Evolutionary conservation across 2,329 filamentous ascomycete genomes (phyloP), one percentile per base, ranked within the genome.

Genomic region (Colletotrichum echinochloae): DNA sequence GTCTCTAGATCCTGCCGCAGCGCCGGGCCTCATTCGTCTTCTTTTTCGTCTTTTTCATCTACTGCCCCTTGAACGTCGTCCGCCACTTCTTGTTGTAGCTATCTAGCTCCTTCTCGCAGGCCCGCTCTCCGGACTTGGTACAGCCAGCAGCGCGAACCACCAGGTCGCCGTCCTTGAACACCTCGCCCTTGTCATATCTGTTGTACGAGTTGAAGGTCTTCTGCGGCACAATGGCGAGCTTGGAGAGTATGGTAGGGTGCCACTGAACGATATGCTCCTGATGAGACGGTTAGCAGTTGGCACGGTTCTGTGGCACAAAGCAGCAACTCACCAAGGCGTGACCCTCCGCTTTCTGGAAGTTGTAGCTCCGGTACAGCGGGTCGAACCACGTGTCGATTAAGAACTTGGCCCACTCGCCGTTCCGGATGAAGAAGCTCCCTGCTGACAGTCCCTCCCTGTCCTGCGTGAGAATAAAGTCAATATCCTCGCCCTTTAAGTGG

Each of bases 341-440:
- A 30, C 87, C 89, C 81, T 99, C 96, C 0, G 94, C 95, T 80
- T 97, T 98, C 78, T 97, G 94, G 78, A 99, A 99, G 78, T 97
- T 97, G 83, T 99, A 99, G 74, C 87, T 93, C 73, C 95, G 88
- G 82, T 97, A 99, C 52, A 98, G 84, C 57, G 96, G 96, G 79
- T 98, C 94, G 78, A 96, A 97, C 96, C 96, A 99, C 1, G 93
- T 92, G 79, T 99, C 96, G 23, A 98, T 82, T 78, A 99, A 94
- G 84, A 93, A 99, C 77, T 92, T 92, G 54, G 93, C 92, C 94
- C 95, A 99, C 65, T 96, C 94, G 28, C 95, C 94, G 71, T 92
- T 93, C 72, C 90, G 87, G 16, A 99, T 79, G 18, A 98, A 84
- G 72, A 97, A 92, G 81, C 94, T 97, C 14, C 89, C 90, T 20